phyloP scores from a whole-genome alignment of 192 early-diverging fungal genomes.

The Linnemannia exigua region DNA sequence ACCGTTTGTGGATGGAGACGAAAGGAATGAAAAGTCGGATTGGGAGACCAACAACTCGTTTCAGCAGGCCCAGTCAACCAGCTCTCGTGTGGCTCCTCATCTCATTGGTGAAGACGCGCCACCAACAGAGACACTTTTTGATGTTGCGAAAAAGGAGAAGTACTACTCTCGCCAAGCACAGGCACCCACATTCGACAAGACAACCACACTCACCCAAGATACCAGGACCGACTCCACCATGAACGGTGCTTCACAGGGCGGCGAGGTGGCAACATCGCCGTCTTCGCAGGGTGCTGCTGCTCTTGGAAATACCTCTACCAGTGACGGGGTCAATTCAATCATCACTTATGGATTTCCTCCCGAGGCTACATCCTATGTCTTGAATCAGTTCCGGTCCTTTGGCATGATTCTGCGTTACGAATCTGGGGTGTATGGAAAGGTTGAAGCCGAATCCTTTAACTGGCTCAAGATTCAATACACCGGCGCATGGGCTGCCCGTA shows the following conservation, averaged over 20 bases:
- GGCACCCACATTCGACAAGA: conserved; percentile 2
- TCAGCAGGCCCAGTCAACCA: conserved; percentile 9
- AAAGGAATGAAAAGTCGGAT: conserved; percentile 4
- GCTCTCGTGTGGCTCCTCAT: conserved; percentile 28
- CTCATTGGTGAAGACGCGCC: conserved; percentile 46
- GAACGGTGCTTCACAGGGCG: neutral
- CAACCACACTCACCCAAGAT: conserved; percentile 8
- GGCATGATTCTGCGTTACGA: conserved; percentile 30
- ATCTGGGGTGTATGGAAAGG: conserved; percentile 32
- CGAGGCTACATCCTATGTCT: conserved; percentile 33
- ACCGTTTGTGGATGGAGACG: conserved; percentile 17
- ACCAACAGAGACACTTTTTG: conserved; percentile 38
- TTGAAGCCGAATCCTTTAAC: conserved; percentile 30
- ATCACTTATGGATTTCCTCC: conserved; percentile 51
- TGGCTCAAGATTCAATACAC: conserved; percentile 47
- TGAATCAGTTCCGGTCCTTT: conserved; percentile 45
- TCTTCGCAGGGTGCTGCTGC: neutral
- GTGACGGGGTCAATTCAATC: conserved; percentile 18
- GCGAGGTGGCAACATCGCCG: neutral
- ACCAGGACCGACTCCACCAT: conserved; percentile 6
- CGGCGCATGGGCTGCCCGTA: conserved; percentile 35
- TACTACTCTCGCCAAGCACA: conserved; percentile 23
- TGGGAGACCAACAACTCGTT: conserved; percentile 24
- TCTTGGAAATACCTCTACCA: neutral
- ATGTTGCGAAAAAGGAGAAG: conserved; percentile 43